These are phyloP conservation scores for Aplosporella prunicola DNA, from an alignment of 2,329 filamentous ascomycete species.

Conservation along the genomic window DNA sequence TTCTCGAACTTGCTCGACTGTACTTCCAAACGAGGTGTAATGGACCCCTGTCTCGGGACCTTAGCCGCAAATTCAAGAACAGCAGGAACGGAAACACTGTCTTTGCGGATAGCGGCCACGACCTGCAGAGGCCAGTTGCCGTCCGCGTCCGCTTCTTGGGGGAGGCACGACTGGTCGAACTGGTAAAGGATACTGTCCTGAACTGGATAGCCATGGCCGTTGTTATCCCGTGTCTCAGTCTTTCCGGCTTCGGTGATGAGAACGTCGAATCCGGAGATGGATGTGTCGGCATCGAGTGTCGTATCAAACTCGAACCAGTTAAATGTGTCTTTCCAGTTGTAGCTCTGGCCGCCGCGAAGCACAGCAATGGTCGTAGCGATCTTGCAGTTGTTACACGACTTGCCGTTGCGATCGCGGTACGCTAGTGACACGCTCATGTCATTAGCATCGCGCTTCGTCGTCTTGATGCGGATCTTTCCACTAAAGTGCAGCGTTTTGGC, in stretches of 20 bases:
- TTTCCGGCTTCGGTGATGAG: neutral
- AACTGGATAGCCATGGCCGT: neutral
- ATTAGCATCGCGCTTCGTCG: neutral
- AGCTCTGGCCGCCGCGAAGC: neutral
- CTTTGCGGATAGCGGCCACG: neutral
- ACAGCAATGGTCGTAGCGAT: neutral
- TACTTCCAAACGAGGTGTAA: neutral
- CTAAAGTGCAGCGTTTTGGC: neutral
- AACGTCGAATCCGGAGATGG: neutral
- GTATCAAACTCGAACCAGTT: constrained; percentile 5
- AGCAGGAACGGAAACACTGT: neutral
- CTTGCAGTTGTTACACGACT: neutral
- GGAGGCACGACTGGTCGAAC: neutral
- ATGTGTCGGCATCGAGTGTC: neutral
- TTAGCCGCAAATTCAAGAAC: neutral
- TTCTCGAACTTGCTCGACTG: neutral
- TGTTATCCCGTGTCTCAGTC: neutral
- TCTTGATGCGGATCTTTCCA: constrained; percentile 1
- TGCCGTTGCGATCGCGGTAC: neutral
- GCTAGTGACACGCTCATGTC: neutral
- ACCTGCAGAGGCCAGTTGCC: neutral
- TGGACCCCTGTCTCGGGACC: neutral
- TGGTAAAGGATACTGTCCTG: neutral
- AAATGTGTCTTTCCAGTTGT: neutral
- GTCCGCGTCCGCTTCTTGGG: neutral